Evolutionary conservation across 192 early-diverging fungal species (phyloP), one percentile per base, ranked within the genome.

Genomic region (Entomortierella beljakovae): DNA sequence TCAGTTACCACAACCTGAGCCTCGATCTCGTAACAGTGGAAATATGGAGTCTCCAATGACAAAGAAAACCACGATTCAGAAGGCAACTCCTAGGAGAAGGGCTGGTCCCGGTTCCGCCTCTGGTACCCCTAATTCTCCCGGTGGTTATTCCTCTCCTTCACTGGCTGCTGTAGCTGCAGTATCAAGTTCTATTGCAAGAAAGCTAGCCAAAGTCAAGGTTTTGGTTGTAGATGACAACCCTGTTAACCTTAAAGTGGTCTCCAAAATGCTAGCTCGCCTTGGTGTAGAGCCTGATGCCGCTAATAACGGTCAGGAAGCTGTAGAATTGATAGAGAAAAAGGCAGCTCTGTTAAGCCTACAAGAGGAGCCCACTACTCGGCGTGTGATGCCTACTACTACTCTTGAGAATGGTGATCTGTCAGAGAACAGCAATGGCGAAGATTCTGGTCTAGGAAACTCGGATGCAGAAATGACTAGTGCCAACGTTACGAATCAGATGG

Each of bases 211-310:
- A 33, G 32, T 79, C 28, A 69, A 51, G 38, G 75, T 79, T 3
- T 23, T 85, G n/a, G 64, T 86, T n/a, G 77, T 86, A 9, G 85
- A 86, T 42, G 83, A 82, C 38, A 86, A 86, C 68, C 76, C 70
- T 1, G 70, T 86, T 26, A 82, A 82, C 65, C 76, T 79, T 42
- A 69, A 80, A 60, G 83, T 84, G 25, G 55, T 75, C 46, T 51
- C 51, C 31, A 79, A 65, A 57, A 74, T 84, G 80, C 46, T 84
- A 6, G 68, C 55, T 1, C 74, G 81, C 0, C 29, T 75, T 1
- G 83, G 81, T 1, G 56, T 84, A 9, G 53, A 65, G 11, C 65
- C 69, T 5, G 62, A 80, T 33, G 54, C 49, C 5, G 83, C 83
- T 13, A 64, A 68, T 29, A 84, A 80, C 55, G 81, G 75, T 18